phyloP scores from a whole-genome alignment of 192 early-diverging fungal species.

The Backusella australiensis region DNA sequence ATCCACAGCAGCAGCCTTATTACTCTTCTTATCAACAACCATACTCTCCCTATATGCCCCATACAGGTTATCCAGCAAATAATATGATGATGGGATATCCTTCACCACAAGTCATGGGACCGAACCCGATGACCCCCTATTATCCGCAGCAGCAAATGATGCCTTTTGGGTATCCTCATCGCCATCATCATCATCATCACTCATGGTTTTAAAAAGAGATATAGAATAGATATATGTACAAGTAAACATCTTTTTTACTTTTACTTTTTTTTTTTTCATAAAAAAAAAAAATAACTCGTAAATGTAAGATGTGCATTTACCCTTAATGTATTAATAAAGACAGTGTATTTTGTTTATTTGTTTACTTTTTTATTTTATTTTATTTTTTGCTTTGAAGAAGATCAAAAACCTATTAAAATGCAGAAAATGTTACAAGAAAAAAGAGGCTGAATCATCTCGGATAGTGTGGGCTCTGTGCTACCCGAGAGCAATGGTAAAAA shows the following conservation, averaged over 20 bases:
- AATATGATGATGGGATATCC: constrained; percentile 1
- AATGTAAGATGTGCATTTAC: neutral
- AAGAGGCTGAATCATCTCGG: neutral
- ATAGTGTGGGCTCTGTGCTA: neutral
- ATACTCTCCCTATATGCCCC: neutral
- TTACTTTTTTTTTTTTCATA: neutral
- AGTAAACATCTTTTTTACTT: neutral
- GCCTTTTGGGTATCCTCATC: neutral
- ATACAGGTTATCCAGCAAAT: neutral
- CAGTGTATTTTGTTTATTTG: neutral
- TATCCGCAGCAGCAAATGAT: constrained; percentile 10
- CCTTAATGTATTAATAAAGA: neutral
- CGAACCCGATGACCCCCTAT: neutral
- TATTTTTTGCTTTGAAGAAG: too few relatives aligned
- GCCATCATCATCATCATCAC: neutral
- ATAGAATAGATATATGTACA: neutral
- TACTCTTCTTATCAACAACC: neutral
- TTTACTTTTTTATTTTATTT: too few relatives aligned
- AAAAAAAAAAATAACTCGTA: neutral
- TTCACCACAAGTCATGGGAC: neutral
- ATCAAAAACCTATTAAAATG: neutral
- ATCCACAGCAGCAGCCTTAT: neutral
- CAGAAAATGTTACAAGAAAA: neutral
- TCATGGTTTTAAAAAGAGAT: neutral
- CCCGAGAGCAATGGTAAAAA: neutral